Base-by-base conservation (phyloP, 768 basidiomycete genomes). In the Lactarius quietus region DNA sequence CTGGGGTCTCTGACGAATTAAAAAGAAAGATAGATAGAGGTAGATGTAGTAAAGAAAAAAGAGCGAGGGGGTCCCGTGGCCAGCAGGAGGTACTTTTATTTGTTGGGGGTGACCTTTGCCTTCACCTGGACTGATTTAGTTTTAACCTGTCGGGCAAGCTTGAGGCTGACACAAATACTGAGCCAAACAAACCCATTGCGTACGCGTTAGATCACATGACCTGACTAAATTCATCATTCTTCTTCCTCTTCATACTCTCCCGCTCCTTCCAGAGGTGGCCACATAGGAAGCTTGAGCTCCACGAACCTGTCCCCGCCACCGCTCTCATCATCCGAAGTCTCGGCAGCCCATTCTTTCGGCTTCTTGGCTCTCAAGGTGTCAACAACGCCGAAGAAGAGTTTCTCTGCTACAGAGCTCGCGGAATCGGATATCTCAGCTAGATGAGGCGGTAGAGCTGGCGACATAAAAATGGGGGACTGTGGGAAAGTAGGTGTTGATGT, bases 271-370 rank as follows among this genome's bases (percentile, higher is more conserved):
- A 54, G 23, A 31, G 51, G 64, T 2, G 67, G 69, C 67, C 67
- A 70, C 48, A 70, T 57, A 3, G 68, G 65, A 38, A 66, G 39
- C 48, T 62, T 68, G 58, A 70, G 59, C 58, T 70, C 69, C 31
- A 58, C 12, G 29, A 70, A 70, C 6, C 68, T 48, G n/a, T 70
- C 69, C 23, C 67, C 69, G 26, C 58, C 61, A 3, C 28, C 31
- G 15, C 36, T 26, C 33, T 23, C 20, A 28, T 39, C 59, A 9
- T 9, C 35, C 12, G 61, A 35, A 15, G 51, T 55, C 41, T 63
- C 64, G 23, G 36, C 10, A 23, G 52, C 15, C 64, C 67, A 70
- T 14, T 38, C 54, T 28, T 38, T 53, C 5, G 64, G 63, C 20
- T 28, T 65, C 62, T 51, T 70, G 17, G 35, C 23, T 59, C 54